Percentiles rank a stretch among this genome's conserved stretches.
Conservation (phyloP, 225 moss, liverwort and hornwort species). For the Anthoceros angustus region DNA sequence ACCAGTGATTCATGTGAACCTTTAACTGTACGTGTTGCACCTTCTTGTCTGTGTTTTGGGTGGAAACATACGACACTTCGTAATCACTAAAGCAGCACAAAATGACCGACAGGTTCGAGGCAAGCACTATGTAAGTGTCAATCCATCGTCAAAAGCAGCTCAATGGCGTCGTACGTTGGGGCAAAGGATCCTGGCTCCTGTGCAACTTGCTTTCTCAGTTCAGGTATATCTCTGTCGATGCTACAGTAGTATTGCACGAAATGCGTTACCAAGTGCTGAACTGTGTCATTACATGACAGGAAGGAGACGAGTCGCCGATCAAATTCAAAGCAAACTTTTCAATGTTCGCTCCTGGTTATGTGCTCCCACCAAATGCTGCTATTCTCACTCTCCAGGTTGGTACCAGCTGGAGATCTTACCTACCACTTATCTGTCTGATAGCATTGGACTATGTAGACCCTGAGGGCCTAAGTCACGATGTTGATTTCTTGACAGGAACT, state of each 20-base stretch:
- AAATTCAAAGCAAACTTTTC: slow-evolving; percentile 7
- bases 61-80: too few relatives aligned
- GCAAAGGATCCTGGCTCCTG: slow-evolving; percentile 17
- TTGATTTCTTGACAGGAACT: slow-evolving; percentile 10
- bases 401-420: background rate
- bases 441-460: background rate
- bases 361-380: slow-evolving; percentile 22
- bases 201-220: slow-evolving; percentile 13
- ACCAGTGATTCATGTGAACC: slow-evolving; percentile 8
- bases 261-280: background rate
- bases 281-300: background rate
- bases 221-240: slow-evolving; percentile 4
- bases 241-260: background rate
- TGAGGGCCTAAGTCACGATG: background rate
- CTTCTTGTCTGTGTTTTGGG: background rate
- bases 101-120: slow-evolving; percentile 10
- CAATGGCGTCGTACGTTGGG: slow-evolving; percentile 23
- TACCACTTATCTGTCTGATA: background rate
- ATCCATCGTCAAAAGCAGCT: slow-evolving; percentile 14
- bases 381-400: slow-evolving; percentile 25
- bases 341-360: slow-evolving; percentile 11
- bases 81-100: too few relatives aligned
- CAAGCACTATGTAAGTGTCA: slow-evolving; percentile 9
- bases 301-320: background rate
- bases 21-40: slow-evolving; percentile 11